A percentile compares a stretch with the other conserved stretches of the same genome.
These are phyloP conservation scores for Penicillium sumatraense DNA, from an alignment of 2,329 filamentous ascomycete species.

Conservation along the genomic window DNA sequence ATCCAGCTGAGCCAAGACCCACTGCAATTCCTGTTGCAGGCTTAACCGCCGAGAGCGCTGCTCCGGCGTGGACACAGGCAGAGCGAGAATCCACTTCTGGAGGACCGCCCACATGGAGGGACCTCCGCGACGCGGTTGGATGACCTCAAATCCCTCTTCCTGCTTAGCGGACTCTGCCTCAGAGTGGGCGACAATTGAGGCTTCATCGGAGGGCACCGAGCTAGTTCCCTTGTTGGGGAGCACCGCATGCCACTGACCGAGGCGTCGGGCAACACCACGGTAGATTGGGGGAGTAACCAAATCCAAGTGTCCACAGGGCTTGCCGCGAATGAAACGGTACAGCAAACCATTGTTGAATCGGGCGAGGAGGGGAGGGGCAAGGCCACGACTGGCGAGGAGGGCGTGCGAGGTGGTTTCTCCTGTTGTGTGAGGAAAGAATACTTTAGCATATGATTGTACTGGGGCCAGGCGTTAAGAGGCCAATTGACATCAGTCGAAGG, in stretches of 20 bases:
- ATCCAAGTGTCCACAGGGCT: slow-evolving; percentile 78
- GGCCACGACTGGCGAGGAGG: slow-evolving; percentile 77
- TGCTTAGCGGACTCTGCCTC: slow-evolving; percentile 10
- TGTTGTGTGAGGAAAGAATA: slow-evolving; percentile 39
- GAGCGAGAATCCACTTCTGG: slow-evolving; percentile 90
- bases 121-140: slow-evolving; percentile 59
- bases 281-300: slow-evolving; percentile 76
- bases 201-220: slow-evolving; percentile 21
- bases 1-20: slow-evolving; percentile 72
- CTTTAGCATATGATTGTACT: slow-evolving; percentile 40
- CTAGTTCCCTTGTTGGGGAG: slow-evolving; percentile 60
- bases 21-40: slow-evolving; percentile 75
- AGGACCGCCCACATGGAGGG: slow-evolving; percentile 94
- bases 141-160: slow-evolving; percentile 23
- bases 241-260: slow-evolving; percentile 91
- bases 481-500: not conserved
- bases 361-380: slow-evolving; percentile 85
- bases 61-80: slow-evolving; percentile 73
- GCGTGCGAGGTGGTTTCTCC: slow-evolving; percentile 74
- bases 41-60: slow-evolving; percentile 69
- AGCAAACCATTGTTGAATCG: slow-evolving; percentile 96
- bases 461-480: slow-evolving; percentile 21
- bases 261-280: slow-evolving; percentile 77
- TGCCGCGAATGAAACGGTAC: slow-evolving; percentile 86
- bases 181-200: slow-evolving; percentile 18